A percentile compares a stretch with the other conserved stretches of the same genome.
These are phyloP conservation scores for Panicum virgatum DNA, from an alignment of 202 grass and related monocot genomes.

Conservation along the genomic window DNA sequence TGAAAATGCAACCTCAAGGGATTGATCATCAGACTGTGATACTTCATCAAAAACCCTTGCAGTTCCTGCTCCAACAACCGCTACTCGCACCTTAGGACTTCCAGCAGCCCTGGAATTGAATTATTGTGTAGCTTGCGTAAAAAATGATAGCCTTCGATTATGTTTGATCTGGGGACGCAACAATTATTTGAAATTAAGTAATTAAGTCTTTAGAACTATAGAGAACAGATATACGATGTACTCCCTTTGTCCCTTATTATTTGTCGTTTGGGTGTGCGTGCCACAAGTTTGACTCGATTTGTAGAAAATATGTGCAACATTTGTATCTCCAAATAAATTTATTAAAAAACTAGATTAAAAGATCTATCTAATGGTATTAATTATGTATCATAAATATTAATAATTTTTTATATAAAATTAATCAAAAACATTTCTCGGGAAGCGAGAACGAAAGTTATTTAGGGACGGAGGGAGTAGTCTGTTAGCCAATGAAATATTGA, in stretches of 20 bases:
- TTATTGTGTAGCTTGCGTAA: slow-evolving; percentile 21
- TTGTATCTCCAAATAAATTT: too few relatives aligned
- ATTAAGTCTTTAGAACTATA: neutral
- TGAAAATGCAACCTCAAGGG: slow-evolving; percentile 88
- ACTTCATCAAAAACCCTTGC: slow-evolving; percentile 68
- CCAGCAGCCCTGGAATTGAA: slow-evolving; percentile 67
- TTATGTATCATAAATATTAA: too few relatives aligned
- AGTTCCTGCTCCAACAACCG: slow-evolving; percentile 83
- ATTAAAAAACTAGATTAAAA: too few relatives aligned
- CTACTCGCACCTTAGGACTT: slow-evolving; percentile 83
- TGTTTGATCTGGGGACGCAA: neutral
- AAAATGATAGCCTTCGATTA: slow-evolving; percentile 3
- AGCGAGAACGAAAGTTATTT: too few relatives aligned
- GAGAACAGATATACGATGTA: neutral
- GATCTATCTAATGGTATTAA: too few relatives aligned
- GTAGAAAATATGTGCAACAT: too few relatives aligned
- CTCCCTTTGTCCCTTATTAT: too few relatives aligned
- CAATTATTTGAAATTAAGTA: neutral
- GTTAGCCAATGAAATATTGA: slow-evolving; percentile 5
- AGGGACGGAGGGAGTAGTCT: too few relatives aligned
- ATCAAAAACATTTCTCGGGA: too few relatives aligned
- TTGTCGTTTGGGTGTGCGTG: too few relatives aligned
- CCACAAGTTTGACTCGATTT: too few relatives aligned
- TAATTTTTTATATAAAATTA: too few relatives aligned
- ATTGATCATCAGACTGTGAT: slow-evolving; percentile 41